Evolutionary conservation across 768 basidiomycete species (phyloP).

Genomic region (Trametes coccinea): DNA sequence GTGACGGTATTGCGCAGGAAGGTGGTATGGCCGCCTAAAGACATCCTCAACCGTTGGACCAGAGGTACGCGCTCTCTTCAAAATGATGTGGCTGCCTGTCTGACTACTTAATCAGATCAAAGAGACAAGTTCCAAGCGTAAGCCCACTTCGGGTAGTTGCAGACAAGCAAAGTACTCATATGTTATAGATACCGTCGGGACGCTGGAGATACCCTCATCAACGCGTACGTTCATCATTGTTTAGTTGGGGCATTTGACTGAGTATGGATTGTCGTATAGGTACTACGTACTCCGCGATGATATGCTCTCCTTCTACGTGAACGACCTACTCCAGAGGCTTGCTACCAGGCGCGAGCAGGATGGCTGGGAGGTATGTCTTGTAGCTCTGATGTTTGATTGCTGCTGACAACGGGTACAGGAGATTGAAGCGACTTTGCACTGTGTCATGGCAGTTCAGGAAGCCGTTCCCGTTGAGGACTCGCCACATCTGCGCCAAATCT

Average conservation of each 20-base stretch:
- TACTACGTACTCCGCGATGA: slow-evolving; percentile 87
- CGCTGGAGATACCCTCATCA: slow-evolving; percentile 84
- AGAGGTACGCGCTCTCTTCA: slow-evolving; percentile 53
- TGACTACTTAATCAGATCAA: slow-evolving; percentile 53
- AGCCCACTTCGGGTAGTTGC: slow-evolving; percentile 28
- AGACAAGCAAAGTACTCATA: neutral
- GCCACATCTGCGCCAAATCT: slow-evolving; percentile 59
- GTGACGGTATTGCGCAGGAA: slow-evolving; percentile 72
- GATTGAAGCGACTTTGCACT: slow-evolving; percentile 85
- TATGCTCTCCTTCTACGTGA: slow-evolving; percentile 72
- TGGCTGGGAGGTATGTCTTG: slow-evolving; percentile 73
- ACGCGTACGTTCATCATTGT: slow-evolving; percentile 58
- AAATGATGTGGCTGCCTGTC: neutral
- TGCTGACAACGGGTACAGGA: slow-evolving; percentile 47
- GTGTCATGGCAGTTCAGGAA: slow-evolving; percentile 85
- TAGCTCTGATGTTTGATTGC: slow-evolving; percentile 2
- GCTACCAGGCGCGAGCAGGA: slow-evolving; percentile 41
- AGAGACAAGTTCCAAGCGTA: slow-evolving; percentile 78
- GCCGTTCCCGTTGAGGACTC: slow-evolving; percentile 66
- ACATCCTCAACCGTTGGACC: slow-evolving; percentile 52
- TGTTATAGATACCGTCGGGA: slow-evolving; percentile 72
- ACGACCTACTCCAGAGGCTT: slow-evolving; percentile 59
- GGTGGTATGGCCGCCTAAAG: slow-evolving; percentile 64
- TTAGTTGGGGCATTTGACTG: slow-evolving; percentile 8
- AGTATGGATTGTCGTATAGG: slow-evolving; percentile 37